Evolutionary conservation across 768 basidiomycete genomes (phyloP).

Genomic region (Lyophyllum shimeji): DNA sequence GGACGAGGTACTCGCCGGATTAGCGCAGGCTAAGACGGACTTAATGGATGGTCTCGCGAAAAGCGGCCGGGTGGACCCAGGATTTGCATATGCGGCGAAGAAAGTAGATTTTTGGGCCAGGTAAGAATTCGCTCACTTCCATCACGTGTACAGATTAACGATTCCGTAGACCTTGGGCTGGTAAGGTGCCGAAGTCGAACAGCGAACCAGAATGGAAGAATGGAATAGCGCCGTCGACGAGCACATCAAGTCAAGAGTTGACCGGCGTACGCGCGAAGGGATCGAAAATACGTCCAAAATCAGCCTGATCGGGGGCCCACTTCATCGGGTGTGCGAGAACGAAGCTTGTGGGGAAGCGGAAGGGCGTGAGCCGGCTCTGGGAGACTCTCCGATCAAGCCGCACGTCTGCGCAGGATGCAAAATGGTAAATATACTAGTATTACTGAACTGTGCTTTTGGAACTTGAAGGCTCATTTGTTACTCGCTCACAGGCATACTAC

Average conservation of each 20-base stretch:
- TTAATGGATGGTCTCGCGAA: background rate
- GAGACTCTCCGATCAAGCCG: too few relatives aligned
- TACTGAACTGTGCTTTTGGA: too few relatives aligned
- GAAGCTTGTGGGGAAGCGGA: background rate
- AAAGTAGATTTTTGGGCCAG: background rate
- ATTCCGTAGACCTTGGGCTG: background rate
- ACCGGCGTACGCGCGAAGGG: background rate
- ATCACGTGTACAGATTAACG: background rate
- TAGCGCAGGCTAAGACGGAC: too few relatives aligned
- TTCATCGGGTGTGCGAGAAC: background rate
- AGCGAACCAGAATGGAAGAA: background rate
- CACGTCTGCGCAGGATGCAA: too few relatives aligned
- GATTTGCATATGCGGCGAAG: background rate
- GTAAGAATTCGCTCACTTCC: background rate
- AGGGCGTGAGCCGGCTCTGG: background rate
- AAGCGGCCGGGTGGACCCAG: background rate
- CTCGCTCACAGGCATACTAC: background rate
- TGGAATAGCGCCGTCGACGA: background rate
- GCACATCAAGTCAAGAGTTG: background rate
- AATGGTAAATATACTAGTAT: too few relatives aligned
- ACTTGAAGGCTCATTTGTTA: too few relatives aligned
- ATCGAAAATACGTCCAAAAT: background rate
- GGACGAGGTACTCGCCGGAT: too few relatives aligned
- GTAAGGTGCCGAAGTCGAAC: background rate
- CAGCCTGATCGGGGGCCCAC: too few relatives aligned